Conservation (phyloP, 306 rosid genomes). For the Casuarina cunninghamiana region DNA sequence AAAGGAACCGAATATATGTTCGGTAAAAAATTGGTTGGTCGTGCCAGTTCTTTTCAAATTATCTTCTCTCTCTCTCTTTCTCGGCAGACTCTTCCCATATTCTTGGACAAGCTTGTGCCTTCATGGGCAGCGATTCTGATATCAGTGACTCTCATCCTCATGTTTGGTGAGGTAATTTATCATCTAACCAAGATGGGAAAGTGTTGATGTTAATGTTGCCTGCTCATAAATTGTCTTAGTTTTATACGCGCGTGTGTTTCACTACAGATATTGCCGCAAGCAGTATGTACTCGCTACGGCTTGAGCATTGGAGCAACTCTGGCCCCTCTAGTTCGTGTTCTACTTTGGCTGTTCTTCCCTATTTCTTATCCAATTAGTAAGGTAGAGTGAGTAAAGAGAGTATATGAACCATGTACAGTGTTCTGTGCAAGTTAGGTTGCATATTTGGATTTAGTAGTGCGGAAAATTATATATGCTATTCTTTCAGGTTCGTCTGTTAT, state of each 20-base stretch:
- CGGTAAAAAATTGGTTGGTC: neutral
- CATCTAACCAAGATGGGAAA: constrained; percentile 2
- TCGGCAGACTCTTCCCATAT: constrained; percentile 82
- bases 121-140: constrained; percentile 78
- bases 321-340: constrained; percentile 92
- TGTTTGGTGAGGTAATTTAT: constrained; percentile 87
- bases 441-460: neutral
- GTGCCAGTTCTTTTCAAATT: neutral
- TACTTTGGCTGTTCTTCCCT: constrained; percentile 74
- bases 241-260: constrained; percentile 9
- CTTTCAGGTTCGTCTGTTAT: neutral
- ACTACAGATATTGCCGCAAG: constrained; percentile 89
- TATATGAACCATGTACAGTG: neutral
- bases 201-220: constrained; percentile 16
- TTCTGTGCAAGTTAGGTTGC: constrained; percentile 6
- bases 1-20: neutral
- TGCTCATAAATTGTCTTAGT: constrained; percentile 15
- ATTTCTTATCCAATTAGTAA: constrained; percentile 91
- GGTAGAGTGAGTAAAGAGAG: constrained; percentile 42
- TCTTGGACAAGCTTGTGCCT: constrained; percentile 83
- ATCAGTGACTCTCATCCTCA: constrained; percentile 87
- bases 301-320: constrained; percentile 78
- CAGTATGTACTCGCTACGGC: constrained; percentile 89
- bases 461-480: neutral
- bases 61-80: neutral